Evolutionary conservation across 495 filamentous ascomycete species (phyloP), one percentile per base, ranked within the genome.

Genomic region (Hypoxylon fragiforme): DNA sequence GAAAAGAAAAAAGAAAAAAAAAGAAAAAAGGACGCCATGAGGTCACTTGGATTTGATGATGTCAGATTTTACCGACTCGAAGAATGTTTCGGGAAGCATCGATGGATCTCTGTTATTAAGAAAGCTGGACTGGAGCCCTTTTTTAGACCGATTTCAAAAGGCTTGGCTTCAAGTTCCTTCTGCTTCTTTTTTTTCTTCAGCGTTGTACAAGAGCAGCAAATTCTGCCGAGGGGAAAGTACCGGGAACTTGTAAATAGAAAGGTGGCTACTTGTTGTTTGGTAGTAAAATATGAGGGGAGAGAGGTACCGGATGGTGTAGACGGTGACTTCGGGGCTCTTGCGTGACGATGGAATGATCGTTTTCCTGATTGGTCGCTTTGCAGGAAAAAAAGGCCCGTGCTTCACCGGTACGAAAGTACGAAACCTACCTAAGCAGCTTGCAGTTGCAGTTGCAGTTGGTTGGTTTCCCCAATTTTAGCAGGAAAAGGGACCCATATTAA

Each of bases 11-110:
- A 15, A 15, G 15, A 19, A 11, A 12, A 42, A 41, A 12, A 37
- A 19, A 42, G 8, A 13, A 34, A 44, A 12, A 56, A 36, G 56
- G 43, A 52, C 39, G 52, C 40, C 58, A 62, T 62, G 58, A 62
- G 58, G 58, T 62, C 58, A 62, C 58, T 62, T 62, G 52, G 52
- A 54, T 39, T n/a, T 43, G 41, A 62, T 62, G 58, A 62, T 62
- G 58, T 62, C 58, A 62, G 38, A 35, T 50, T n/a, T 43, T 36
- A 51, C 44, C 44, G 20, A 11, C 26, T 48, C 14, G 8, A 52
- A 47, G 15, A 22, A 4, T 28, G 45, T 43, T 60, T 60, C 50
- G 51, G 58, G 58, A 62, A 57, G 43, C 42, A 56, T 53, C 57
- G 40, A 50, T 61, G 51, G 46, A 51, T 32, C 46, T 55, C 14